Base-by-base conservation (phyloP, 768 basidiomycete genomes). In the Podaxis sp. region DNA sequence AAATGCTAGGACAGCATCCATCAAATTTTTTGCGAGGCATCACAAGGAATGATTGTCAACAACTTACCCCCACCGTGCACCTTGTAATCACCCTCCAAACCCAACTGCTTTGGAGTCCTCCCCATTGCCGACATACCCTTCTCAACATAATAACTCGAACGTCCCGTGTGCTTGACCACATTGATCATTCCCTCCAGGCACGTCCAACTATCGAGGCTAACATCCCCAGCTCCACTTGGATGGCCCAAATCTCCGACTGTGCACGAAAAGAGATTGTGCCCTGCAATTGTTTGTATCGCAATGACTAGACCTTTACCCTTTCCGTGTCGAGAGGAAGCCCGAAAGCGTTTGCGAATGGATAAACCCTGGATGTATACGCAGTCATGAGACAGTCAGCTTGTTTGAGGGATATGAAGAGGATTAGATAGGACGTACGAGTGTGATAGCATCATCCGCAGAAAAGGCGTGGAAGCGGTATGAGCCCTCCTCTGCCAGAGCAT, bases 41-140 rank as follows among this genome's bases (percentile, higher is more conserved):
- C 32, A 13, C 13, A 16, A 44, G 10, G 28, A 21, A 38, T 40
- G 47, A 36, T n/a, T 21, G 40, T 9, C 46, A 54, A 28, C 37
- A 59, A 77, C 86, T 72, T 64, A 93, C 91, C 91, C 74, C 91
- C 91, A 53, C 91, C 91, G 61, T 83, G 82, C 47, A 91, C 79
- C 32, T 82, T 76, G 64, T 81, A 77, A 57, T 91, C 87, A 14
- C 78, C 80, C 58, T 87, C 84, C 37, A 88, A 77, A 3, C 87
- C 90, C 75, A 89, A 78, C 65, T 91, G 87, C 65, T 83, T 83
- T 40, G 87, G 80, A 5, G 85, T 86, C 73, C 89, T 91, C 16
- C 88, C 88, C 86, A 89, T 88, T 3, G 91, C 91, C 51, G 82
- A 84, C 85, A 91, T 91, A 5, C 90, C 89, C 69, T 91, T 92